Base-by-base conservation (phyloP, 768 basidiomycete genomes). In the Serpula lacrymans region DNA sequence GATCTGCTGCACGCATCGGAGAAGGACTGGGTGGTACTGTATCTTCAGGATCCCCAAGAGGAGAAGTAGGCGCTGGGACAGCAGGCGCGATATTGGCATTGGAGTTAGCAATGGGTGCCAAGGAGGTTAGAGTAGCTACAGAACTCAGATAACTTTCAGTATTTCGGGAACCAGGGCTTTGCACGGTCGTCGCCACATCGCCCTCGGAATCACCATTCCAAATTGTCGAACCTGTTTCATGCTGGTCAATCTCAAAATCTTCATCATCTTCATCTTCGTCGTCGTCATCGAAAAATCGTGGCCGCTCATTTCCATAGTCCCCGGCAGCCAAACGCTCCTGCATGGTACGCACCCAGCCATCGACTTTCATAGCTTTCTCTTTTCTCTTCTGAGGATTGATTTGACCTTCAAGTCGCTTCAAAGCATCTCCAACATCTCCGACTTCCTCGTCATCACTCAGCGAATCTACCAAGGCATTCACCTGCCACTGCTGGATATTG, bases 351-450 rank as follows among this genome's bases (percentile, higher is more conserved):
- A 90, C 79, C 89, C 89, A 91, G 3, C 80, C 78, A 55, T 91
- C 82, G 3, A 93, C 87, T 57, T 90, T 89, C 34, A 72, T 71
- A 25, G 75, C 75, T 52, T 83, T 88, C 49, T 80, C 84, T 47
- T 78, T 70, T 55, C 84, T 78, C 53, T 77, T 74, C 45, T 79
- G 69, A 0, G 75, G 75, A 57, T 90, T 89, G 39, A 93, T 87
- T 56, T 90, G 81, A 0, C 91, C 93, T 60, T 95, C 91, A 27
- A 96, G 72, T 10, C 85, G 70, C 17, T 75, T 70, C 47, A 96
- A 59, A 13, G 93, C 91, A 6, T 80, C 86, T 23, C 91, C 89
- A 13, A 88, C 84, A 51, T 88, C 90, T 1, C 89, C 89, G 13
- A 64, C 72, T 43, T 83, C 88, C 17, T 74, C 85, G 4, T 89